Base-by-base conservation (phyloP, 2,329 filamentous ascomycete genomes). In the Ceratocystis variospora region DNA sequence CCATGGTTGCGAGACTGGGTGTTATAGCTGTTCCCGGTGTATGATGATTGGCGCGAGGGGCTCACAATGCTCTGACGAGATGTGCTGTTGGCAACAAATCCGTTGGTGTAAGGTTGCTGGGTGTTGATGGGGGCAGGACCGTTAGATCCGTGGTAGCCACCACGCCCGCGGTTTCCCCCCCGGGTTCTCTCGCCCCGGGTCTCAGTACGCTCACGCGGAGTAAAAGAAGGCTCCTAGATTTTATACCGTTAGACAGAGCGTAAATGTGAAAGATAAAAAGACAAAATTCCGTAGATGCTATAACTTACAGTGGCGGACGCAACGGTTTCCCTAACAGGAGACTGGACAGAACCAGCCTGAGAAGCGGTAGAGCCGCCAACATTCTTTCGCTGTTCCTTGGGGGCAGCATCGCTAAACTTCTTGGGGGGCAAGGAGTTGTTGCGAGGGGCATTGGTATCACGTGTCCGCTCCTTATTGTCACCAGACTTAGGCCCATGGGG, bases 371-470 rank as follows among this genome's bases (percentile, higher is more conserved):
- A 68, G 46, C 74, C 74, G 50, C 72, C 69, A 1, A 76, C 70
- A 4, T 75, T 67, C 73, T 82, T 84, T 68, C 79, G 79, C 68
- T 77, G 75, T 48, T 81, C 80, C 59, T 77, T 77, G 48, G 73
- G 68, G 41, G 70, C 71, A 7, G 74, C 70, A 1, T 71, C 72
- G 67, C 83, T 81, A 17, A 75, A 72, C 1, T 75, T 67, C 5
- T 70, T 68, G 0, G 76, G 71, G 5, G 76, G 71, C 45, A 75
- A 73, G 1, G 77, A 73, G 6, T 74, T 71, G 50, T 75, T 72
- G 57, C 77, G 75, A 57, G 73, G 69, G 61, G 17, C 28, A 62
- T 61, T 59, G 50, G 41, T 41, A 50, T 68, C 66, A 57, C 63
- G 66, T 25, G 59, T 62, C 28, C 63, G 63, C 28, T 68, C 66